These are phyloP conservation scores for Diacronema lutheri DNA, from an alignment of 78 protist genomes.

Conservation along the genomic window DNA sequence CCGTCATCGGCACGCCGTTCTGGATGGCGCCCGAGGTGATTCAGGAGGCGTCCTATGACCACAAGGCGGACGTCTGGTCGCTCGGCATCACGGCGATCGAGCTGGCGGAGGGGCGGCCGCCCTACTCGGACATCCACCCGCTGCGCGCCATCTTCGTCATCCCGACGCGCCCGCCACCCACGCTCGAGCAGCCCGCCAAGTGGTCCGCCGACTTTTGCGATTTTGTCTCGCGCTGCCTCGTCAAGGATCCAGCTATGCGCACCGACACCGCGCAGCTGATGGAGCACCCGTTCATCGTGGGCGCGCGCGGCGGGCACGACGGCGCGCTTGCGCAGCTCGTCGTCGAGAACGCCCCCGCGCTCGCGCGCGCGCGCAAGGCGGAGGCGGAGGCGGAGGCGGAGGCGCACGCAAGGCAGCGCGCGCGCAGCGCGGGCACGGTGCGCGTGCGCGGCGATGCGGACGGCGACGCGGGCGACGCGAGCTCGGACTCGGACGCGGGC, in stretches of 20 bases:
- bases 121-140: conserved; percentile 88
- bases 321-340: neutral
- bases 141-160: conserved; percentile 90
- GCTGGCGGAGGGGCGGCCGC: conserved; percentile 93
- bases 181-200: conserved; percentile 74
- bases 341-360: neutral
- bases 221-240: conserved; percentile 83
- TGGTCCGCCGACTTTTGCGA: conserved; percentile 71
- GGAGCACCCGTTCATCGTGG: neutral
- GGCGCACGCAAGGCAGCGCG: no score
- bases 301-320: neutral
- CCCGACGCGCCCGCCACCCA: conserved; percentile 86
- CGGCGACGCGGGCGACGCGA: neutral
- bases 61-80: conserved; percentile 96
- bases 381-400: neutral
- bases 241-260: conserved; percentile 71
- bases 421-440: no score
- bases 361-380: neutral
- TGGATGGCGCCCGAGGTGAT: conserved; percentile 96
- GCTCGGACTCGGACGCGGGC: no score
- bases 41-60: conserved; percentile 47
- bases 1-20: conserved; percentile 56
- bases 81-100: conserved; percentile 98
- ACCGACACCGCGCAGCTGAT: neutral
- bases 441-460: no score